Percentiles rank a stretch among this genome's conserved stretches.
Evolutionary conservation across 495 filamentous ascomycete genomes (phyloP).

Genomic region (Aspergillus sclerotioniger): DNA sequence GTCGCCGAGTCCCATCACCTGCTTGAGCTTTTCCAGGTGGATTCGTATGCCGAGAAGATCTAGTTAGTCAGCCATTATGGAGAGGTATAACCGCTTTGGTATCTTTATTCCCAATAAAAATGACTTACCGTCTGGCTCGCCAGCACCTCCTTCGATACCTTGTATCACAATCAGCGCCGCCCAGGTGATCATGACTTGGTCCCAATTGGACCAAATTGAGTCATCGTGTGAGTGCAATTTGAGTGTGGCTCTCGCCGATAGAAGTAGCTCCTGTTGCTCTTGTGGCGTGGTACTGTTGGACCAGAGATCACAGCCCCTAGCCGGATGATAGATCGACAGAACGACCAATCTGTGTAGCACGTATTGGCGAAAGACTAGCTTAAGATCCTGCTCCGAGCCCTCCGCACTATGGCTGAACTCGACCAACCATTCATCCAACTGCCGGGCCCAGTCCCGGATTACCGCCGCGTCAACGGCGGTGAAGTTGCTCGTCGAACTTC

Average conservation of each 20-base stretch:
- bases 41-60: constrained; percentile 7
- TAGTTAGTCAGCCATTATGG: not conserved
- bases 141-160: constrained; percentile 2
- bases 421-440: constrained; percentile 8
- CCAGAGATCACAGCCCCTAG: constrained; percentile 6
- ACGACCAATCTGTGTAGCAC: constrained; percentile 5
- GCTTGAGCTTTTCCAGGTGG: constrained; percentile 7
- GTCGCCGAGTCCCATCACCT: not conserved
- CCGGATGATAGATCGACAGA: constrained; percentile 5
- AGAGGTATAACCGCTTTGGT: not conserved
- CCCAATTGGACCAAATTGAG: constrained; percentile 9
- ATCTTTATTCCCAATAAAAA: not conserved
- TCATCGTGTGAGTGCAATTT: constrained; percentile 7
- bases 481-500: constrained; percentile 1
- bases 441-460: constrained; percentile 6
- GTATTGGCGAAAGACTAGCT: constrained; percentile 6
- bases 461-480: constrained; percentile 6
- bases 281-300: constrained; percentile 1
- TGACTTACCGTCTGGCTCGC: constrained; percentile 3
- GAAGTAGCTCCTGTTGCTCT: constrained; percentile 5
- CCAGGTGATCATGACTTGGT: constrained; percentile 8
- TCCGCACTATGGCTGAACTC: constrained; percentile 5
- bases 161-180: constrained; percentile 5
- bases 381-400: constrained; percentile 7
- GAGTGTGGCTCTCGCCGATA: constrained; percentile 5